Base-by-base conservation (phyloP, 306 rosid species). In the Cicer bijugum region DNA sequence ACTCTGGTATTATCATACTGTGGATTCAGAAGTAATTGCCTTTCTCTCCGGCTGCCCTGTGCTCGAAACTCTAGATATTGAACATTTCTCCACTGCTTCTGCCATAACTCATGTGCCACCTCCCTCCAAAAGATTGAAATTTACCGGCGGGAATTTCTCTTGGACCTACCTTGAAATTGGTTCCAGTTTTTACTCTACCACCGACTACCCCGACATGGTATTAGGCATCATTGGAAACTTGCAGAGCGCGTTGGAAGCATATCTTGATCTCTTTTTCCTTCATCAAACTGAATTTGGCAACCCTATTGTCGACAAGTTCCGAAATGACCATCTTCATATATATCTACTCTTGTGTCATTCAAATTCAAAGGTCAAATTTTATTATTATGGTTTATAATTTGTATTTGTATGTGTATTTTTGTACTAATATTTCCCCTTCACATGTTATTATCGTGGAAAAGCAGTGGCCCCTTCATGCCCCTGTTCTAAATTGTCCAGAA, bases 71-170 rank as follows among this genome's bases (percentile, higher is more conserved):
- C 37, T 73, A 2, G 4, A 10, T 1, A 2, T 35, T 1, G 0
- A 10, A 40, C 10, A 6, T 12, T 8, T 10, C 8, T 5, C 55
- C 0, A 0, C 1, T 2, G 0, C 6, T 6, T 1, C 1, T 0
- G 5, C n/a, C 4, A 14, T 3, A 61, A 1, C 45, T 14, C 8
- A 12, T 12, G 4, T 73, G 16, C 69, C 69, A 6, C 14, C 12
- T 8, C 46, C 78, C 8, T 2, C 50, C 38, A 35, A 59, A 19
- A 45, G 46, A 8, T 15, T 73, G 48, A 9, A 59, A 9, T 46
- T 43, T 46, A 2, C 1, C 0, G 1, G 10, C 1, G n/a, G 16
- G 1, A 15, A 11, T 35, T 2, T 6, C 4, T 5, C 19, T 7
- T 6, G 8, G 6, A 16, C 12, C 11, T 12, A 6, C 59, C 11